Evolutionary conservation across 2,329 filamentous ascomycete species (phyloP).

Genomic region (Sporothrix dimorphospora): DNA sequence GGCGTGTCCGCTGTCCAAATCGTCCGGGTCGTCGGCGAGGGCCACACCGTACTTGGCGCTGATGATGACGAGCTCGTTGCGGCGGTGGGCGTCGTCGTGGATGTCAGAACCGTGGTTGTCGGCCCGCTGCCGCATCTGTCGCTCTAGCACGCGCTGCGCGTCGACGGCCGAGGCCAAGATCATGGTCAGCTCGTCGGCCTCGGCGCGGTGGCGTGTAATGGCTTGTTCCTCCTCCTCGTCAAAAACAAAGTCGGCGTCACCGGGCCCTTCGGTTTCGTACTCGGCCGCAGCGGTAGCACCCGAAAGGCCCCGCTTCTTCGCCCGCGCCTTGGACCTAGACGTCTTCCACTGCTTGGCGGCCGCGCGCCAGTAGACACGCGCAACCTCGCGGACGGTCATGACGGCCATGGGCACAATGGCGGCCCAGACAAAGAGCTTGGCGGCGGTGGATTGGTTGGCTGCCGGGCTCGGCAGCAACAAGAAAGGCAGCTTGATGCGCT

Average conservation of each 20-base stretch:
- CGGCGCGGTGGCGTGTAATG: slow-evolving; percentile 44
- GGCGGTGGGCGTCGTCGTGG: background rate
- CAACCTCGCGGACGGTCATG: slow-evolving; percentile 41
- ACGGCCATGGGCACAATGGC: slow-evolving; percentile 46
- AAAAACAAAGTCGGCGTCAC: background rate
- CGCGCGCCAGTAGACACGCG: slow-evolving; percentile 19
- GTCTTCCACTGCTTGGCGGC: slow-evolving; percentile 2
- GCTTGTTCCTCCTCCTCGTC: slow-evolving; percentile 30
- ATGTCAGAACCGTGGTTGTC: background rate
- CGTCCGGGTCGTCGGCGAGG: slow-evolving; percentile 29
- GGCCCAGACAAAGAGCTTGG: slow-evolving; percentile 45
- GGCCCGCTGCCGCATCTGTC: slow-evolving; percentile 35
- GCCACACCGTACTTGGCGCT: slow-evolving; percentile 53
- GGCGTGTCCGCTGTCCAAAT: slow-evolving; percentile 34
- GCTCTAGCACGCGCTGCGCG: slow-evolving; percentile 43
- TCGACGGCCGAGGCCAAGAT: slow-evolving; percentile 48
- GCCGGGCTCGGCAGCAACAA: slow-evolving; percentile 42
- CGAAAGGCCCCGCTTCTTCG: background rate
- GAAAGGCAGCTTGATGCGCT: slow-evolving; percentile 50
- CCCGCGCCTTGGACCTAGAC: background rate
- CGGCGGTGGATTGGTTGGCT: background rate
- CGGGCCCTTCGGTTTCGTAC: slow-evolving; percentile 34
- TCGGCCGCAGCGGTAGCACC: slow-evolving; percentile 19
- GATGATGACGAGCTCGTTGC: slow-evolving; percentile 50
- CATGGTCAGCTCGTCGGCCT: slow-evolving; percentile 51